Base-by-base conservation (phyloP, 176 grass and related monocot genomes). In the Melocanna baccifera region DNA sequence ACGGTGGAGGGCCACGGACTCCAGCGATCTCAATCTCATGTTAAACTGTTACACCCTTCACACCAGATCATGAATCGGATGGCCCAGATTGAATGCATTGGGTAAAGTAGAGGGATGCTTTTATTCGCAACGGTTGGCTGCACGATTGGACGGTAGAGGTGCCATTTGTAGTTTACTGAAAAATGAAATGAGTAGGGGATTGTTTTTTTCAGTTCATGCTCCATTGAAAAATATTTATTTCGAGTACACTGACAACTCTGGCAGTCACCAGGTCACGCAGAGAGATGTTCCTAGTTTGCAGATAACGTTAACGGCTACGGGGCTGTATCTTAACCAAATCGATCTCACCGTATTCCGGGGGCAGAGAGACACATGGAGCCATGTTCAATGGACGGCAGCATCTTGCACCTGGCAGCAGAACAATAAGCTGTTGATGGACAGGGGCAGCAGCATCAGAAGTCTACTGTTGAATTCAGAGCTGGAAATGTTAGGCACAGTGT, bases 331-430 rank as follows among this genome's bases (percentile, higher is more conserved):
- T 41, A 56, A 69, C 26, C 50, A 69, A 56, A 26, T 11, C 9
- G 51, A 68, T 26, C 52, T 77, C 12, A 30, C 67, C 56, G 45
- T 73, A 16, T 67, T 72, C 3, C 46, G 6, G 23, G 86, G 14
- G 37, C 81, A 36, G 13, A 36, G 13, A 30, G 39, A 58, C 76
- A 85, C 87, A 50, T 85, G 87, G 47, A 28, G 45, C 80, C 86
- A 84, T 26, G 75, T 83, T 87, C 85, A 11, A 7, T 52, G 71
- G 29, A 55, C 59, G 71, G 59, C 72, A 2, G 67, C 23, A 34
- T 43, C 34, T 43, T 40, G 42, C 75, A 32, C 47, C 41, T 82
- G n/a, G 30, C 10, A 14, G 15, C 47, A 37, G 26, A 64, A 30
- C 59, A 14, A 25, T 52, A 68, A 53, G 25, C 10, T 34, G 18